phyloP scores from a whole-genome alignment of 305 asterid genomes.

The Fraxinus angustifolia region DNA sequence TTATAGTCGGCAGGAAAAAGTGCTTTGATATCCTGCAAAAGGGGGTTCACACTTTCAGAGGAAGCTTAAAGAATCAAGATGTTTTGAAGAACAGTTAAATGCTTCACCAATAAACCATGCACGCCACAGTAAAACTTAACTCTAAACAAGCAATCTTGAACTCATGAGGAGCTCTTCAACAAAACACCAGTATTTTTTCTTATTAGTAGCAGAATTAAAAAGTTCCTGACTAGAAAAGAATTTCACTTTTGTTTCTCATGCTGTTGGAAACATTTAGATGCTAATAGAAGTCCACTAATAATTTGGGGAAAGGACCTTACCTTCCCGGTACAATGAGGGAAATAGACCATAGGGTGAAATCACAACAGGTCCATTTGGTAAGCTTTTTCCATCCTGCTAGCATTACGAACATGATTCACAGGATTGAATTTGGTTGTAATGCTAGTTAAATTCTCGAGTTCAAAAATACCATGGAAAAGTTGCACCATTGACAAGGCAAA shows the following conservation, averaged over 20 bases:
- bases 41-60: background rate
- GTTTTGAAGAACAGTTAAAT: background rate
- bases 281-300: background rate
- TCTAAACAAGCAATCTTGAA: conserved; percentile 98
- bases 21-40: conserved; percentile 90
- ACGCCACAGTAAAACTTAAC: conserved; percentile 35
- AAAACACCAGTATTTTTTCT: conserved; percentile 19
- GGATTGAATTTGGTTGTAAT: background rate
- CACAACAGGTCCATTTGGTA: conserved; percentile 96
- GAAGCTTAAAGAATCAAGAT: background rate
- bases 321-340: conserved; percentile 96
- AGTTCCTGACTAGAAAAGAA: background rate
- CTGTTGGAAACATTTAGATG: background rate
- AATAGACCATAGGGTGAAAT: conserved; percentile 97
- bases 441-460: conserved; percentile 7
- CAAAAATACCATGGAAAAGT: background rate
- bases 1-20: conserved; percentile 89
- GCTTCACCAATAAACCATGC: background rate
- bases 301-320: conserved; percentile 30
- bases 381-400: conserved; percentile 88
- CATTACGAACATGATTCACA: conserved; percentile 18
- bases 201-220: background rate
- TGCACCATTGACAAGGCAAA: background rate
- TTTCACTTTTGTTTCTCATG: background rate
- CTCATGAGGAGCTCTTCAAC: conserved; percentile 92